Conservation (phyloP, 345 rosid genomes). For the Eucalyptus cladocalyx region DNA sequence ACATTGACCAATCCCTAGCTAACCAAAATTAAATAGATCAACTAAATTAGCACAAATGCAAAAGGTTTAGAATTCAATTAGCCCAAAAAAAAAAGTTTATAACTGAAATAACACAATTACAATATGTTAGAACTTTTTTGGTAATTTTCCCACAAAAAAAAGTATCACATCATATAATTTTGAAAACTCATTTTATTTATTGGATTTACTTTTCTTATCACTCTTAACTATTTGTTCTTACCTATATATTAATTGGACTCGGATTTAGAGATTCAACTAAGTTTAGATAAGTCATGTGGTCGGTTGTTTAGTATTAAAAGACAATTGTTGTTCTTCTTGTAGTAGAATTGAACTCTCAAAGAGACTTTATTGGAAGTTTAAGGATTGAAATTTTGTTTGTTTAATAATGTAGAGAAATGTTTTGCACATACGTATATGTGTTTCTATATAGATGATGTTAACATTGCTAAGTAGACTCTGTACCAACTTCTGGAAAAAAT, state of each 20-base stretch:
- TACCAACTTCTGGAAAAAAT: neutral
- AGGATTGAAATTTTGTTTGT: too few relatives aligned
- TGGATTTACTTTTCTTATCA: neutral
- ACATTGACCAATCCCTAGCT: too few relatives aligned
- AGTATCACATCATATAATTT: neutral
- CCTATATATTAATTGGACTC: neutral
- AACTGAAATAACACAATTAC: too few relatives aligned
- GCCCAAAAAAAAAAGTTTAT: too few relatives aligned
- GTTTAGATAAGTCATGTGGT: neutral
- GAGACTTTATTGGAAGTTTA: neutral
- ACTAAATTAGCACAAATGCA: too few relatives aligned
- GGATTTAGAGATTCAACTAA: neutral
- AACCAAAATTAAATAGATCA: too few relatives aligned
- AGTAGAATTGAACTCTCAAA: neutral
- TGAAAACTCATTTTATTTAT: too few relatives aligned
- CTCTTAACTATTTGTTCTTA: neutral
- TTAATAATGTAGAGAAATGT: neutral
- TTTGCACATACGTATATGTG: neutral
- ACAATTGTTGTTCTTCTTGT: neutral
- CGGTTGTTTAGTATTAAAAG: neutral
- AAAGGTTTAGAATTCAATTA: too few relatives aligned
- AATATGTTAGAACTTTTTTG: too few relatives aligned
- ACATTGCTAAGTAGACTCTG: neutral
- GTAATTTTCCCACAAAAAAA: too few relatives aligned
- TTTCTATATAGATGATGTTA: neutral